phyloP scores from a whole-genome alignment of 148 eudicot species.

The Limonium bicolor region DNA sequence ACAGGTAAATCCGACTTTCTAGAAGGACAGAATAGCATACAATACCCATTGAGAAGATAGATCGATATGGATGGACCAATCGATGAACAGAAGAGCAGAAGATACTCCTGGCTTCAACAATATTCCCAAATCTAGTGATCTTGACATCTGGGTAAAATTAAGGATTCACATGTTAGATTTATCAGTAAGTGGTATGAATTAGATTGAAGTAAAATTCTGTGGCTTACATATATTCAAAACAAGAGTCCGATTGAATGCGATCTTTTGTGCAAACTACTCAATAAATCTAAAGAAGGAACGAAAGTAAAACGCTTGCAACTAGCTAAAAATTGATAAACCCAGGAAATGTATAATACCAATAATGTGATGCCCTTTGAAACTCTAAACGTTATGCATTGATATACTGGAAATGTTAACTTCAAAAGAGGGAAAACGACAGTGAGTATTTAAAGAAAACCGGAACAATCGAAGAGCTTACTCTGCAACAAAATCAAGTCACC shows the following conservation, averaged over 20 bases:
- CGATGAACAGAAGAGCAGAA: constrained; percentile 42
- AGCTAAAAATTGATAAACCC: not conserved
- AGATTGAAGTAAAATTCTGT: not conserved
- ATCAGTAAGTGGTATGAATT: not conserved
- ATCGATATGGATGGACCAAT: constrained; percentile 32
- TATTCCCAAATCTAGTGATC: constrained; percentile 31
- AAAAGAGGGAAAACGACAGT: not conserved
- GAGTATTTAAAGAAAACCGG: not conserved
- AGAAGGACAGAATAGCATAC: not conserved
- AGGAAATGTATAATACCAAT: not conserved
- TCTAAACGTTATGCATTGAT: not conserved
- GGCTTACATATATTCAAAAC: not conserved
- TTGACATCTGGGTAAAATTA: constrained; percentile 32
- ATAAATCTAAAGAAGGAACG: no score
- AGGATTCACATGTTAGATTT: not conserved
- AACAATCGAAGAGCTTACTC: constrained; percentile 22
- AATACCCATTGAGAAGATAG: constrained; percentile 35
- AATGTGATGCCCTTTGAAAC: no score
- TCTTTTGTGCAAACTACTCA: no score
- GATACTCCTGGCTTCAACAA: constrained; percentile 58
- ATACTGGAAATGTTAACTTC: not conserved
- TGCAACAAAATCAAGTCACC: constrained; percentile 48
- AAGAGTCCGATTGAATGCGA: not conserved
- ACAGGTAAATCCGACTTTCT: not conserved
- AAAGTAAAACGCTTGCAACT: not conserved